Evolutionary conservation across 2,329 filamentous ascomycete genomes (phyloP), one percentile per base, ranked within the genome.

Genomic region (Diaporthe australafricana): DNA sequence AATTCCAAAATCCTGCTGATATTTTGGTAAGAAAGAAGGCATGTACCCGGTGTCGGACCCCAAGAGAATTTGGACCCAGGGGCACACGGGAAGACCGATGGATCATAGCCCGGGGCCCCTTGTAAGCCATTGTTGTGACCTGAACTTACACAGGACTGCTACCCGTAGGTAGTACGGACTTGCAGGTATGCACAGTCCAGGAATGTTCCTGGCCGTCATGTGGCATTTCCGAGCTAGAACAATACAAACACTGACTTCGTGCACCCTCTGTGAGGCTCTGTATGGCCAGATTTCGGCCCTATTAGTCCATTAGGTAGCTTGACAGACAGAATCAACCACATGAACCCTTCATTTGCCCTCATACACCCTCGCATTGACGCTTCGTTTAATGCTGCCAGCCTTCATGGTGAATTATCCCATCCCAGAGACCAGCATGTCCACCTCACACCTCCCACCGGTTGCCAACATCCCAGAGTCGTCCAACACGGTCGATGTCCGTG

Each of bases 401-500:
- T 8, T 45, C 16, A 32, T 17, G 38, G 38, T 47, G 40, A 62
- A 62, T 25, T 17, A 30, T 32, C 38, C 25, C 22, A 25, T 45
- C 38, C 38, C 22, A 47, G 25, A 32, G 40, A 48, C 40, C 57
- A 63, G 20, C 40, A 63, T 63, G 57, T 47, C 42, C 12, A 27
- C 40, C 57, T 47, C 57, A 48, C 7, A 45, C 25, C 40, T 45
- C 2, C 56, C 17, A 20, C 25, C 8, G 25, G 57, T 63, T 1
- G 25, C 12, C 40, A 32, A 62, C 30, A 69, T 69, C 40, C 66
- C 66, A 8, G 48, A 55, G 9, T 69, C 66, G n/a, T 40, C 48
- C 27, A n/a, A n/a, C n/a, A 62, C 66, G 16, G 66, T 69, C 4
- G 52, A 69, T 35, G 66, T 69, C 40, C 38, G 48, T 25, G 52